phyloP scores from a whole-genome alignment of 164 flowering plant genomes.

The Sedum album region DNA sequence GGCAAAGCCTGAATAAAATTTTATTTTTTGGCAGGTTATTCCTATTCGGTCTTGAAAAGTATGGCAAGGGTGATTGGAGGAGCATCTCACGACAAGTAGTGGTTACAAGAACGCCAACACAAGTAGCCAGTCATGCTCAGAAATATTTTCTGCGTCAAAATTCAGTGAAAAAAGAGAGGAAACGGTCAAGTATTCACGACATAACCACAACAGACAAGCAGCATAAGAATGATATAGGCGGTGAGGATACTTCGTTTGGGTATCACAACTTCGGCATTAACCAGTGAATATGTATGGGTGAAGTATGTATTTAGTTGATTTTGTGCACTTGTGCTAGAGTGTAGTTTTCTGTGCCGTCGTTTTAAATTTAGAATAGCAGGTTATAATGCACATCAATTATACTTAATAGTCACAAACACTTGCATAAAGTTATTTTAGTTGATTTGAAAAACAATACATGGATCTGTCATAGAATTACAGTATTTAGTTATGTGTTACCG shows the following conservation, averaged over 20 bases:
- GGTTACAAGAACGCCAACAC: constrained; percentile 9
- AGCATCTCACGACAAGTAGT: constrained; percentile 12
- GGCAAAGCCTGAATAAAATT: not conserved
- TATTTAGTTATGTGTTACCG: no score
- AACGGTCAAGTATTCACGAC: constrained; percentile 11
- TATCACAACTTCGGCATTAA: not conserved
- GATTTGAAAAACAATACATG: not conserved
- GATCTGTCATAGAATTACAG: no score
- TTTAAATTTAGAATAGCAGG: constrained; percentile 1
- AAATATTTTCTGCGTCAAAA: constrained; percentile 8
- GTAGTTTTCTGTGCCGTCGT: not conserved
- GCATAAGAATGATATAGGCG: not conserved
- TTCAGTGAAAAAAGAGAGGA: constrained; percentile 10
- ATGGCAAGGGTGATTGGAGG: constrained; percentile 14
- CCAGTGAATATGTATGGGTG: not conserved
- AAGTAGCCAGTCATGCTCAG: constrained; percentile 11
- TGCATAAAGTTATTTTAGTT: not conserved
- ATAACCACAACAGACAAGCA: constrained; percentile 7
- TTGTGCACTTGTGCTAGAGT: not conserved
- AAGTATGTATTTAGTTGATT: not conserved
- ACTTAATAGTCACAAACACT: not conserved
- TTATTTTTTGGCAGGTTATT: not conserved
- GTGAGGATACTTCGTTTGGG: constrained; percentile 6
- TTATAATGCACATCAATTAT: not conserved
- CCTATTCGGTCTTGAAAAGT: constrained; percentile 5